phyloP scores from a whole-genome alignment of 176 grass and related monocot genomes.

The Saccharum spontaneum region DNA sequence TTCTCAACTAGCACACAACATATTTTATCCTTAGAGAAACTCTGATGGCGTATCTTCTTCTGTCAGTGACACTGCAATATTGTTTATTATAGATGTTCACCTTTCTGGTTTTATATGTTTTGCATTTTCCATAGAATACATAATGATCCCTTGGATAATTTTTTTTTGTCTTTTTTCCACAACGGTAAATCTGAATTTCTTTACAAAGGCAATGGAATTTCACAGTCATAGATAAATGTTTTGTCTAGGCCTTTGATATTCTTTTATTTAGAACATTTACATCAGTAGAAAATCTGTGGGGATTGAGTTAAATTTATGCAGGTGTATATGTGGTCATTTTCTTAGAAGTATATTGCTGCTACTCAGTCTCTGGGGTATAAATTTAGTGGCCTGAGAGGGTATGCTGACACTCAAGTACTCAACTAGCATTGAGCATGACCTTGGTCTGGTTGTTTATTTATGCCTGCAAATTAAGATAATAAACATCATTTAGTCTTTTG shows the following conservation, averaged over 20 bases:
- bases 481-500: not conserved
- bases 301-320: not conserved
- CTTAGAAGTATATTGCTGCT: not conserved
- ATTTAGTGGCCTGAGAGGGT: not conserved
- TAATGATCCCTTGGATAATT: not conserved
- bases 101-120: not conserved
- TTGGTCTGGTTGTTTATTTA: not conserved
- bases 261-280: not conserved
- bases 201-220: not conserved
- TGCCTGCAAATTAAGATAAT: not conserved
- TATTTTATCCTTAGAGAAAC: not conserved
- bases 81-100: not conserved
- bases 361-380: not conserved
- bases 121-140: not conserved
- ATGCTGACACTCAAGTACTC: not conserved
- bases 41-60: not conserved
- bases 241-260: not conserved
- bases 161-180: too few relatives aligned
- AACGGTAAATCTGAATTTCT: too few relatives aligned
- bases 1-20: not conserved
- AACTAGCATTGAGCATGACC: not conserved
- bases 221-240: not conserved
- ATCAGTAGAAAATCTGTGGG: not conserved
- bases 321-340: not conserved
- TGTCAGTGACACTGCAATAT: not conserved